Conservation (phyloP, 176 grass and related monocot genomes). For the Musa troglodytarum region DNA sequence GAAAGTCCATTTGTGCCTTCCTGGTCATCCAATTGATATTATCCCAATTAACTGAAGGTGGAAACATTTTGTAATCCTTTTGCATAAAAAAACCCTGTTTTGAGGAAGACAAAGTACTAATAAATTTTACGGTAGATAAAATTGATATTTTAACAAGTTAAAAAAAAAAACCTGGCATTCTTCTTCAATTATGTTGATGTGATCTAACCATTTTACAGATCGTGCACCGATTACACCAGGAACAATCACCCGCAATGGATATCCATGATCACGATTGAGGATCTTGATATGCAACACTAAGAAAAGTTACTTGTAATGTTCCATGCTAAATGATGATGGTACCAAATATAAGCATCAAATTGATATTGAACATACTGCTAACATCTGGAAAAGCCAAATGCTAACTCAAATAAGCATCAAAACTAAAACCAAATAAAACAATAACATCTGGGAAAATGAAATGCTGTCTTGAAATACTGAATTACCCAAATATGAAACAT, state of each 20-base stretch:
- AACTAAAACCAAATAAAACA: neutral
- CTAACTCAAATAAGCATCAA: neutral
- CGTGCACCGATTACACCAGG: slow-evolving; percentile 51
- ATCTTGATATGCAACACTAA: slow-evolving; percentile 22
- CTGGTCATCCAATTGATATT: slow-evolving; percentile 45
- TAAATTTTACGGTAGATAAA: neutral
- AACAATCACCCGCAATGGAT: slow-evolving; percentile 40
- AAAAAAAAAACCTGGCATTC: slow-evolving; percentile 8
- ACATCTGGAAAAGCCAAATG: too few species aligned
- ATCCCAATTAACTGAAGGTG: slow-evolving; percentile 47
- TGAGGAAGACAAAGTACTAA: neutral
- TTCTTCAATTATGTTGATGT: slow-evolving; percentile 38
- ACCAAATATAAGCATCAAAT: neutral
- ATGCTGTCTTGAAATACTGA: neutral
- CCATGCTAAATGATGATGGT: neutral
- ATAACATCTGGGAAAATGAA: neutral
- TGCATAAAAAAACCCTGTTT: slow-evolving; percentile 48
- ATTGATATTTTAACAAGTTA: neutral
- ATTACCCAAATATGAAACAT: neutral
- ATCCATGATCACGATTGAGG: slow-evolving; percentile 42
- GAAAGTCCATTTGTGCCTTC: slow-evolving; percentile 48
- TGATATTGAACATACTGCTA: neutral
- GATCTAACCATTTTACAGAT: slow-evolving; percentile 53
- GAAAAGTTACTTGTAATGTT: neutral
- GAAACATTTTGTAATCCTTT: slow-evolving; percentile 56